These are phyloP conservation scores for Rhododendron molle DNA, from an alignment of 148 eudicot species.

Conservation along the genomic window DNA sequence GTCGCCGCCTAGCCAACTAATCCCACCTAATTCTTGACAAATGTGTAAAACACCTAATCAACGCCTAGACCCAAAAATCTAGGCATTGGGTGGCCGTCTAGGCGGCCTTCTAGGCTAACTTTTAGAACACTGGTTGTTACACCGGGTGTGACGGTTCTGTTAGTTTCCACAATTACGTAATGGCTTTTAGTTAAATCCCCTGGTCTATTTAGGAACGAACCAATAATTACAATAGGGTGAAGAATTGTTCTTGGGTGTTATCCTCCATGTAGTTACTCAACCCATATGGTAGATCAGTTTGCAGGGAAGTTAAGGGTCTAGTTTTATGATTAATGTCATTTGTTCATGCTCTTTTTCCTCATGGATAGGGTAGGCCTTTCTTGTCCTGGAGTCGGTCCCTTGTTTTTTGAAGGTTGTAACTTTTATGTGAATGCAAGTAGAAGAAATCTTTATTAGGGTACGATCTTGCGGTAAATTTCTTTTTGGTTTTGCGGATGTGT, in stretches of 20 bases:
- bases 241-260: not conserved
- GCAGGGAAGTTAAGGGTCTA: not conserved
- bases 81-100: not conserved
- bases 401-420: too few species aligned
- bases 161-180: not conserved
- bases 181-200: not conserved
- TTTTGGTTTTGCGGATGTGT: not conserved
- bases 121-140: not conserved
- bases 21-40: not conserved
- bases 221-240: not conserved
- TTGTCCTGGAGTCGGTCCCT: not conserved
- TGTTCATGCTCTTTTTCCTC: not conserved
- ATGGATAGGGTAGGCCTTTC: not conserved
- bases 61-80: not conserved
- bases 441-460: not conserved
- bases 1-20: not conserved
- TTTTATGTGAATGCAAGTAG: not conserved
- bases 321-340: not conserved
- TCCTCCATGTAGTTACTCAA: not conserved
- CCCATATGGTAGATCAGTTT: not conserved
- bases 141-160: not conserved
- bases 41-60: not conserved
- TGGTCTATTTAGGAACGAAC: not conserved
- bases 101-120: too few species aligned
- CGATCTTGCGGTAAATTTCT: not conserved